Conservation (phyloP, 306 rosid species). For the Trifolium dubium region DNA sequence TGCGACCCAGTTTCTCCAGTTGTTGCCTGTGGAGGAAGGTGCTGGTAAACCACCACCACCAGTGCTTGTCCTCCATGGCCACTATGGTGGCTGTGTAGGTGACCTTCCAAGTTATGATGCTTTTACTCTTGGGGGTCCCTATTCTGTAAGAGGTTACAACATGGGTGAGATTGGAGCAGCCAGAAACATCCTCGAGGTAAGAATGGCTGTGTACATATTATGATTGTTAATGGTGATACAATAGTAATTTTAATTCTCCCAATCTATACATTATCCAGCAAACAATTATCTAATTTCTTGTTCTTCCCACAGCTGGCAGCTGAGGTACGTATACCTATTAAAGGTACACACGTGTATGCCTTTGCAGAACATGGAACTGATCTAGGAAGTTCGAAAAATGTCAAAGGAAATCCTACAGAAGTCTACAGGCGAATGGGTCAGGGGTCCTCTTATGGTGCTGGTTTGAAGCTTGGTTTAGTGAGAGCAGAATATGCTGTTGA, state of each 20-base stretch:
- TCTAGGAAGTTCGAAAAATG: conserved; percentile 88
- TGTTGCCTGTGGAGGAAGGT: conserved; percentile 88
- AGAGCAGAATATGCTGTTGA: conserved; percentile 96
- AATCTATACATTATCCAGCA: background rate
- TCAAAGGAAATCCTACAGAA: conserved; percentile 97
- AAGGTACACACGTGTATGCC: conserved; percentile 84
- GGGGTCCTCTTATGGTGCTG: conserved; percentile 91
- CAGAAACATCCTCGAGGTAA: conserved; percentile 94
- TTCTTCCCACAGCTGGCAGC: conserved; percentile 76
- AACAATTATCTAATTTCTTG: conserved; percentile 25
- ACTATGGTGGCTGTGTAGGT: conserved; percentile 98
- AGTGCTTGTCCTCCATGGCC: conserved; percentile 94
- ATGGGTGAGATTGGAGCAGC: conserved; percentile 99
- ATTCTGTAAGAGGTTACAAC: conserved; percentile 97
- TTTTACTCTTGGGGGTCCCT: conserved; percentile 98
- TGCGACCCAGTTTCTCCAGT: conserved; percentile 70
- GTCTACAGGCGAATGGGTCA: conserved; percentile 92
- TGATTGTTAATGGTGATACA: conserved; percentile 12
- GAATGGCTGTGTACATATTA: background rate
- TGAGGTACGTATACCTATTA: conserved; percentile 80
- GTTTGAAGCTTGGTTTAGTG: conserved; percentile 86
- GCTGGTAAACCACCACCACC: conserved; percentile 97
- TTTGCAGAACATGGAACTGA: conserved; percentile 97
- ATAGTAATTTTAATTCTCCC: conserved; percentile 14
- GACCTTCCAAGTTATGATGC: conserved; percentile 99